These are phyloP conservation scores for Hylodesmum podocarpum DNA, from an alignment of 306 rosid species.

Conservation along the genomic window DNA sequence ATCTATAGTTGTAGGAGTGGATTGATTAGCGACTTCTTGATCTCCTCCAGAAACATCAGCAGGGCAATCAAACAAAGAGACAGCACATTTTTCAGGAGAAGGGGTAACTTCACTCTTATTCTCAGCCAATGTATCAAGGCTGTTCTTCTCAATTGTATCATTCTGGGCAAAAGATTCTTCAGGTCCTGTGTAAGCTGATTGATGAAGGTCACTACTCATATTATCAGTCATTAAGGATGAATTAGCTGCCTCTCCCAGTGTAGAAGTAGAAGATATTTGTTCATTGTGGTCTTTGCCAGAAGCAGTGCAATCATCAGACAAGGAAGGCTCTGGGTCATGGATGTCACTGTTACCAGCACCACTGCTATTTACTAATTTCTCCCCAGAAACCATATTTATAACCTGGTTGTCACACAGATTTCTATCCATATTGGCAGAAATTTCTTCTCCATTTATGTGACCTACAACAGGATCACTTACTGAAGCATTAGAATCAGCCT, in stretches of 20 bases:
- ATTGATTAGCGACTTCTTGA: slow-evolving; percentile 33
- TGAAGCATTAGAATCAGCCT: slow-evolving; percentile 41
- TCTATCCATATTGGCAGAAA: slow-evolving; percentile 41
- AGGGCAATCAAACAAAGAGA: slow-evolving; percentile 35
- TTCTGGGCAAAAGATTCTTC: slow-evolving; percentile 40
- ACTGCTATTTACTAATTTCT: slow-evolving; percentile 39
- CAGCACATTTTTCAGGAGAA: slow-evolving; percentile 40
- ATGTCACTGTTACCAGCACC: slow-evolving; percentile 37
- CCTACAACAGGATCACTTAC: slow-evolving; percentile 42
- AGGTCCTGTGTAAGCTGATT: slow-evolving; percentile 35
- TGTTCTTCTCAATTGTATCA: slow-evolving; percentile 42
- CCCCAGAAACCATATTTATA: slow-evolving; percentile 45
- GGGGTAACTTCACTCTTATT: slow-evolving; percentile 43
- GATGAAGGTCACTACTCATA: slow-evolving; percentile 37
- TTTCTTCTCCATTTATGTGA: slow-evolving; percentile 30
- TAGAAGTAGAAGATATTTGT: slow-evolving; percentile 37
- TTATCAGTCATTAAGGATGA: slow-evolving; percentile 38
- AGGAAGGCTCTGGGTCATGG: slow-evolving; percentile 42
- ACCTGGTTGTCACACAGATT: slow-evolving; percentile 23
- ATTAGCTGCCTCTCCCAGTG: slow-evolving; percentile 35
- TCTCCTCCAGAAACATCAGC: slow-evolving; percentile 37
- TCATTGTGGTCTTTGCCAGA: slow-evolving; percentile 41
- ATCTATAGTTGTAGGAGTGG: slow-evolving; percentile 33
- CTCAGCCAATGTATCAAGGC: slow-evolving; percentile 35
- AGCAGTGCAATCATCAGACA: slow-evolving; percentile 41